Conservation (phyloP, 495 filamentous ascomycete genomes). For the Baudoinia panamericana region DNA sequence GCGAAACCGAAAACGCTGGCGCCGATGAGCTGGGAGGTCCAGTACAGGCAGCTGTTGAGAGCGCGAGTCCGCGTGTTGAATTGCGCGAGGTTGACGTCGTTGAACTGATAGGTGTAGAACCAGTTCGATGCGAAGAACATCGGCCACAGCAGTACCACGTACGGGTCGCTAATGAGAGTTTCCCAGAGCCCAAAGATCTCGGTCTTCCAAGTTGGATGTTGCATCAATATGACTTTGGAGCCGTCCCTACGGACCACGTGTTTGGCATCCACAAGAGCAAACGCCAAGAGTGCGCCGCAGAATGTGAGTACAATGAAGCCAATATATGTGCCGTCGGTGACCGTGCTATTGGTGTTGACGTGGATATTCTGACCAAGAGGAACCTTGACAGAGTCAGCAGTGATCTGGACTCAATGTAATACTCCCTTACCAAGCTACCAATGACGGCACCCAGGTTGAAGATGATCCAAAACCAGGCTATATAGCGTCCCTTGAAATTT, state of each 20-base stretch:
- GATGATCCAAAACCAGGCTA: constrained; percentile 86
- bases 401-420: constrained; percentile 4
- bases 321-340: constrained; percentile 77
- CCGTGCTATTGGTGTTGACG: constrained; percentile 39
- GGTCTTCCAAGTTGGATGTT: constrained; percentile 57
- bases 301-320: constrained; percentile 84
- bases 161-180: constrained; percentile 56
- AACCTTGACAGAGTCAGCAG: constrained; percentile 34
- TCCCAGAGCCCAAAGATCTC: constrained; percentile 70
- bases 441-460: constrained; percentile 91
- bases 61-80: constrained; percentile 75
- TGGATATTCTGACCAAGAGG: constrained; percentile 72
- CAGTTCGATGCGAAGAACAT: constrained; percentile 35
- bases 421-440: constrained; percentile 53
- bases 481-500: constrained; percentile 71
- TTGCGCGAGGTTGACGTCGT: constrained; percentile 49
- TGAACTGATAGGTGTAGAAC: constrained; percentile 40
- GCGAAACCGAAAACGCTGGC: constrained; percentile 65
- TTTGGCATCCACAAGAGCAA: constrained; percentile 61
- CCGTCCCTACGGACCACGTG: constrained; percentile 70
- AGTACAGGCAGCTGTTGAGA: constrained; percentile 78
- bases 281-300: constrained; percentile 56
- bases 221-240: constrained; percentile 71
- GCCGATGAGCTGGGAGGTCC: constrained; percentile 74
- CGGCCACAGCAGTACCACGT: constrained; percentile 67